Base-by-base conservation (phyloP, 805 yeast species). In the Cyberlindnera xylosilytica region DNA sequence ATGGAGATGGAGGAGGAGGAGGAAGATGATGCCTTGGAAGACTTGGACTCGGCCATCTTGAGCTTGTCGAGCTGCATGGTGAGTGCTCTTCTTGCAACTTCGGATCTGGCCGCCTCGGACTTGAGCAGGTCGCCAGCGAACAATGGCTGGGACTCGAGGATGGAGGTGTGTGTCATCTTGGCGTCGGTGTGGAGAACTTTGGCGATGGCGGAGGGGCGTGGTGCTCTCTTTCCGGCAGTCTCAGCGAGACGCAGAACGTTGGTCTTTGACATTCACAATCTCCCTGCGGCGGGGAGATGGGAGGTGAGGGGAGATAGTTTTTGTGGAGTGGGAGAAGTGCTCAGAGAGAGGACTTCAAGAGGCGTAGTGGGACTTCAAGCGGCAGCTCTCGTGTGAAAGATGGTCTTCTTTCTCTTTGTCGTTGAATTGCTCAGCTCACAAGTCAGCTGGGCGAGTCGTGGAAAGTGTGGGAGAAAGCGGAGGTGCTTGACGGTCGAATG, bases 301-400 rank as follows among this genome's bases (percentile, higher is more conserved):
- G 18, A 7, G 18, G 11, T 29, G 32, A 19, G 9, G 13, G 7
- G 13, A 27, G 16, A n/a, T 10, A 15, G 13, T 9, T 7, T 29
- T n/a, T 17, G 50, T 6, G 50, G 50, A 51, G 23, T 15, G 31
- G 20, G 24, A 8, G 18, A 28, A 29, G 27, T 24, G 23, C 28
- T 22, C 26, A 22, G 15, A n/a, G 18, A 4, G 34, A 31, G 34
- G 32, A 15, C 32, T 17, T 17, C 19, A 17, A 17, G 23, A 11
- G 11, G 20, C 15, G 44, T 40, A 11, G 22, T 16, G 18, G 44
- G 46, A 47, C 58, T 39, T 56, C 73, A 70, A 61, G 73, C 76
- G 76, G 76, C 76, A 70, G 76, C 76, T 70, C 76, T 66, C 76
- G 76, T 70, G 15, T 20, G n/a, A 19, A 20, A 34, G 11, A 16